These are phyloP conservation scores for Suillus sp. DNA, from an alignment of 768 basidiomycete genomes.

Conservation along the genomic window DNA sequence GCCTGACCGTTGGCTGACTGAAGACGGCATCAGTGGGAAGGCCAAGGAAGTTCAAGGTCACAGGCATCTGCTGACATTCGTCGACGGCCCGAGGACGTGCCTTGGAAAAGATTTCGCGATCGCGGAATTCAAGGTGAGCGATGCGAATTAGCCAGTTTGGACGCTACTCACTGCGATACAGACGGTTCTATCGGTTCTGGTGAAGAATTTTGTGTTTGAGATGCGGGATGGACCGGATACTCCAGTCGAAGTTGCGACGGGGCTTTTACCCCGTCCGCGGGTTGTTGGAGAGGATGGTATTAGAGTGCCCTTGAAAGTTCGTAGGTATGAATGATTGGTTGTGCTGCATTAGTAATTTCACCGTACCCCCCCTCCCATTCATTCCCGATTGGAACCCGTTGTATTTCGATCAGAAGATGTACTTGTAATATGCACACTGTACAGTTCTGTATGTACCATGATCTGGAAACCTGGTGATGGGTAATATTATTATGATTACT, in stretches of 20 bases:
- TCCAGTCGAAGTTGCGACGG: not conserved
- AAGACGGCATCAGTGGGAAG: not conserved
- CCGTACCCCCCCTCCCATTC: no score
- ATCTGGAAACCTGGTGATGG: no score
- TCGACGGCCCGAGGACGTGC: not conserved
- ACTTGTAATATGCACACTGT: not conserved
- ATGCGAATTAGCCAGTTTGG: not conserved
- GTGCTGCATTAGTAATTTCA: not conserved
- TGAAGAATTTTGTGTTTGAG: not conserved
- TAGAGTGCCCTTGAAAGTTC: not conserved
- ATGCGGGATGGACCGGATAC: not conserved
- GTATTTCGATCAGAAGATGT: not conserved
- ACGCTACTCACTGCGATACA: not conserved
- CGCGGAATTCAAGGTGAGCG: not conserved
- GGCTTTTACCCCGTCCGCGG: not conserved
- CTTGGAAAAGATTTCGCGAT: conserved; percentile 1
- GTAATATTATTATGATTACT: no score
- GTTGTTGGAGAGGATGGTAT: not conserved
- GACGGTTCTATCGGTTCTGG: not conserved
- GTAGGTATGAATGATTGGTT: not conserved
- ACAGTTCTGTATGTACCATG: not conserved
- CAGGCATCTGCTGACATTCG: not conserved
- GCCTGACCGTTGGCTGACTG: not conserved
- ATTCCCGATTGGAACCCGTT: no score
- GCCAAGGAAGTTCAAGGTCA: not conserved